A percentile compares a stretch with the other conserved stretches of the same genome.
Conservation (phyloP, 257 asterid genomes). For the Forsythia suspensa region DNA sequence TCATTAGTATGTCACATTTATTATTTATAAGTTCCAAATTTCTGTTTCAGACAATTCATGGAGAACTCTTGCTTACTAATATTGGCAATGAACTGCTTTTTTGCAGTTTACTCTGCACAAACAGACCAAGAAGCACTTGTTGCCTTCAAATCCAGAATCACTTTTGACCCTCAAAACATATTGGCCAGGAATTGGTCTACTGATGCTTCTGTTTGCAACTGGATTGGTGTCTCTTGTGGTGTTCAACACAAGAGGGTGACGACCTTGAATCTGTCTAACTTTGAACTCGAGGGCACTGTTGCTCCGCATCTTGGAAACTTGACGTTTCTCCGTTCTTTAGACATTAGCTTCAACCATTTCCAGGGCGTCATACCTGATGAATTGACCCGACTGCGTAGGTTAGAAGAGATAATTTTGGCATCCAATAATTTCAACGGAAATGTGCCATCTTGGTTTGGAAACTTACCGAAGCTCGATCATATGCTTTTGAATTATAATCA, state of each 20-base stretch:
- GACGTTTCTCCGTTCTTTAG: slow-evolving; percentile 17
- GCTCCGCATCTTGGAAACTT: slow-evolving; percentile 28
- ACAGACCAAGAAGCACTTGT: slow-evolving; percentile 27
- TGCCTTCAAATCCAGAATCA: slow-evolving; percentile 28
- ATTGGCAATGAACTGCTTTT: too few relatives aligned
- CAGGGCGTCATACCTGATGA: slow-evolving; percentile 19
- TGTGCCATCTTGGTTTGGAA: slow-evolving; percentile 24
- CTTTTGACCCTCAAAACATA: slow-evolving; percentile 27
- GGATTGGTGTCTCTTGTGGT: slow-evolving; percentile 47
- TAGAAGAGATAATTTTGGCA: slow-evolving; percentile 24
- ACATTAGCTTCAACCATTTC: slow-evolving; percentile 25
- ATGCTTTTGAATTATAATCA: slow-evolving; percentile 29
- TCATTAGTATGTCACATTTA: not conserved
- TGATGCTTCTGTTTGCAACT: slow-evolving; percentile 22
- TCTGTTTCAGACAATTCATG: not conserved
- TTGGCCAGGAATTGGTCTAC: slow-evolving; percentile 31
- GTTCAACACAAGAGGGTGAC: slow-evolving; percentile 17
- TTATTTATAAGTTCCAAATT: not conserved
- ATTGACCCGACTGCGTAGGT: slow-evolving; percentile 10
- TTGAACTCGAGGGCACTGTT: slow-evolving; percentile 16
- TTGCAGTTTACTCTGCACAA: too few relatives aligned
- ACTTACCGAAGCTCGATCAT: slow-evolving; percentile 17
- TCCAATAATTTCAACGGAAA: slow-evolving; percentile 26
- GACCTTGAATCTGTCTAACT: slow-evolving; percentile 23
- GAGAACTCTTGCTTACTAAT: not conserved